Evolutionary conservation across 805 yeast species (phyloP), one percentile per base, ranked within the genome.

Genomic region (Dipodascopsis uninucleata): DNA sequence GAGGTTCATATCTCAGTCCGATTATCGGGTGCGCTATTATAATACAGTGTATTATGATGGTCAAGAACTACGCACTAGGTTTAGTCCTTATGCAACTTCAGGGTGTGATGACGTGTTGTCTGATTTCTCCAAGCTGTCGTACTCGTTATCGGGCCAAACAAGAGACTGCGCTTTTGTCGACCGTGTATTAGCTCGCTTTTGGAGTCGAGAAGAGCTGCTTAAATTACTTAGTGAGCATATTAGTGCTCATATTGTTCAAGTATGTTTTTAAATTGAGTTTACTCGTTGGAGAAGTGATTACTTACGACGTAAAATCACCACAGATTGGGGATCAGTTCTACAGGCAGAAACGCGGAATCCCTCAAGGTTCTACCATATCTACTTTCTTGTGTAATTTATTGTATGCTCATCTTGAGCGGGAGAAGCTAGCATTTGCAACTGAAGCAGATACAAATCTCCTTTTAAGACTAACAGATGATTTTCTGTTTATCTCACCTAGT

Each of bases 311-410:
- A 28, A 9, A 71, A 0, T 63, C 81, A 0, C 14, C 14, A 10
- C 62, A 62, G 22, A 61, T 74, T 2, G 66, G 67, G 3, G 57
- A 62, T 0, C 50, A 56, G 5, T 62, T 68, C 2, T 75, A 70
- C 57, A 58, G 61, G n/a, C 67, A 95, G 46, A 75, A 66, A 33
- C 62, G 67, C 7, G 97, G 97, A 0, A 71, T 90, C 0, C 88
- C 82, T 42, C 97, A 89, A 65, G 97, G 97, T 0, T 76, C 86
- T 5, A 79, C 81, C 1, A 62, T 88, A 3, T 90, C 95, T 45
- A 75, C 84, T 1, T 68, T 80, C 4, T 70, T 89, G 28, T 87
- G 95, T 52, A 85, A 87, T 52, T 52, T 87, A 1, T 74, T 85
- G 0, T 82, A 83, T 56, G 87, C 83, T 57, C 69, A 72, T 1